A percentile compares a stretch with the other conserved stretches of the same genome.
These are phyloP conservation scores for Selenicereus undatus DNA, from an alignment of 148 eudicot genomes.

Conservation along the genomic window DNA sequence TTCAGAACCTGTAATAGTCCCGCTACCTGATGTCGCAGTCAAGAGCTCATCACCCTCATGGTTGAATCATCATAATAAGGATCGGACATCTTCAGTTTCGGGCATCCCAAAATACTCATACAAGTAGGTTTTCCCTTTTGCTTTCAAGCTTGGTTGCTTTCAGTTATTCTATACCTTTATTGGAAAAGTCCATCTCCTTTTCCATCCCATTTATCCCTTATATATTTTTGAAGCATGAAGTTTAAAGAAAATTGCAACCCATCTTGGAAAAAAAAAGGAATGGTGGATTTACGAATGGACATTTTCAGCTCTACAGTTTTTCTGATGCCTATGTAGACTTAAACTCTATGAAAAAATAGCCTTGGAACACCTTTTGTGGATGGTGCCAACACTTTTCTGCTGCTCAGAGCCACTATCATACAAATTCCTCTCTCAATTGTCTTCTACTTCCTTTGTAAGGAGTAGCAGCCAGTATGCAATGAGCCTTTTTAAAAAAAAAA, in stretches of 20 bases:
- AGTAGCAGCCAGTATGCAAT: no score
- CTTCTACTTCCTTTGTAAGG: no score
- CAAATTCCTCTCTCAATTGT: no score
- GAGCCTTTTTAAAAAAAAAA: no score
- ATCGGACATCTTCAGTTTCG: conserved; percentile 54
- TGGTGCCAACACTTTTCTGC: background rate
- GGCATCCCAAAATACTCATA: conserved; percentile 77
- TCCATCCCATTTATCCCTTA: background rate
- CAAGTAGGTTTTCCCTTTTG: conserved; percentile 56
- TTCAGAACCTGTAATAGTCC: conserved; percentile 40
- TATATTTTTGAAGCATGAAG: background rate
- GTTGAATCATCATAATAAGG: conserved; percentile 63
- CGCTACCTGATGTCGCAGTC: conserved; percentile 34
- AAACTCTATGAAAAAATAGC: background rate
- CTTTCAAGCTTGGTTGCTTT: background rate
- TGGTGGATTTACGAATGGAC: no score
- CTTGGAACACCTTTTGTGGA: background rate
- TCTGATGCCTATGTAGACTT: background rate
- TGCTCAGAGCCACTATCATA: no score
- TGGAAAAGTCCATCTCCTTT: background rate
- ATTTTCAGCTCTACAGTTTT: background rate
- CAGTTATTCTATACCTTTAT: background rate
- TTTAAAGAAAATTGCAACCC: background rate
- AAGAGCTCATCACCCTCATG: conserved; percentile 44
- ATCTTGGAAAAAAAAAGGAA: no score